Base-by-base conservation (phyloP, 805 yeast species). In the Metschnikowia kofuensis region DNA sequence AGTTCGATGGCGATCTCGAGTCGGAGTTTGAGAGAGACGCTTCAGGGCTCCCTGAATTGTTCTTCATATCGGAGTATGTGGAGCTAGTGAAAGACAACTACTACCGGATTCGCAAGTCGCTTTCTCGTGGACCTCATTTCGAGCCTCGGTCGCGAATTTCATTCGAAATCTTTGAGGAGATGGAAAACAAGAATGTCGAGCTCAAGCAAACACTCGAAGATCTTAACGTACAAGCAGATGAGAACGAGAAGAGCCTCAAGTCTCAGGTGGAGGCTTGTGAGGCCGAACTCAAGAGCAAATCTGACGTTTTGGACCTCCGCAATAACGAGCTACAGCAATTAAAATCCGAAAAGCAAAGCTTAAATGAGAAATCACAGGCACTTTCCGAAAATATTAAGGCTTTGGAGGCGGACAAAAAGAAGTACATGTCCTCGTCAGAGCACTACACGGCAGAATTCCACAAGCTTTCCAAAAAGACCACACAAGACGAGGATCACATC, bases 21-120 rank as follows among this genome's bases (percentile, higher is more conserved):
- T 16, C 51, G 2, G 55, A 48, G 7, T 45, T 51, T 28, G 77
- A 74, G 4, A 77, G 79, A 53, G 96, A 89, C 62, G 84, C 82
- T 2, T 83, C 96, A 1, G 99, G 99, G 1, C 75, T 92, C 38
- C 99, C 98, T 0, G 80, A 82, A 49, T 86, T 92, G 1, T 89
- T 78, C 58, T 85, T 94, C 60, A 85, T 84, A 49, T 62, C 78
- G 0, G 67, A 75, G 2, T 89, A 89, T 62, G 82, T 87, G 3
- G 70, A 69, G 4, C 68, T 90, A 44, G 69, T 94, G 38, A 83
- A 82, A 52, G 94, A 86, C 2, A 86, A 89, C 58, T 81, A 77
- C 52, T 56, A 67, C 8, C 75, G 97, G 49, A 80, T 94, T 28
- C 78, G 78, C 52, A 77, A 83, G 40, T 84, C 96, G 0, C 67